Evolutionary conservation across 2,329 filamentous ascomycete species (phyloP), one percentile per base, ranked within the genome.

Genomic region (Pseudopithomyces chartarum): DNA sequence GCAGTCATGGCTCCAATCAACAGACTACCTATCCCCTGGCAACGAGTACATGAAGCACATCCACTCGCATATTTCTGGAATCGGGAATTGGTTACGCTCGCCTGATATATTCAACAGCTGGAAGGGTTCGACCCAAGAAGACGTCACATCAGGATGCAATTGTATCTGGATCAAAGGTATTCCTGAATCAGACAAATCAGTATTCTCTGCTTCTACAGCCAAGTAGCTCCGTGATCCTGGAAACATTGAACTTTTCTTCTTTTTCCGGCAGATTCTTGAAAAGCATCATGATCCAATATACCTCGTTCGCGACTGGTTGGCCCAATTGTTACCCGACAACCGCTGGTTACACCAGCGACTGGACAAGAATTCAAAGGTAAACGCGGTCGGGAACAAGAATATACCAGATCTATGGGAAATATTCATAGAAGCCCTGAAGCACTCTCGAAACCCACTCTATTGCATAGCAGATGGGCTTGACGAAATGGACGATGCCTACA

Each of bases 121-220:
- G 32, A 36, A 33, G 20, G 12, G 32, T 34, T 22, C 58, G 11
- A 17, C 60, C 19, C 23, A 60, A 54, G 54, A 56, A 17, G 12
- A 44, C 26, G 43, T 13, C 6, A 17, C 23, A 12, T 3, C 43
- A 1, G 11, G 15, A 10, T 32, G 13, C n/a, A 33, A 32, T 19
- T 45, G 60, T 33, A 49, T 65, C 13, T 59, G 57, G 56, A 67
- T 78, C 58, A 68, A 56, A 56, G 78, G 77, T 1, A 73, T 78
- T 15, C 71, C 76, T 0, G 76, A 76, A 1, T 71, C 73, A 5
- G 78, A 77, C 19, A 73, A 70, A 51, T 71, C 65, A 2, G 72
- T 72, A n/a, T 40, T 74, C 3, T 71, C 74, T n/a, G 73, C 74
- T 8, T 32, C 34, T 5, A 13, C 57, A 15, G 26, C 54, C 12